Evolutionary conservation across 108 stramenopile genomes (phyloP), one percentile per base, ranked within the genome.

Genomic region (Mediolabrus comicus): DNA sequence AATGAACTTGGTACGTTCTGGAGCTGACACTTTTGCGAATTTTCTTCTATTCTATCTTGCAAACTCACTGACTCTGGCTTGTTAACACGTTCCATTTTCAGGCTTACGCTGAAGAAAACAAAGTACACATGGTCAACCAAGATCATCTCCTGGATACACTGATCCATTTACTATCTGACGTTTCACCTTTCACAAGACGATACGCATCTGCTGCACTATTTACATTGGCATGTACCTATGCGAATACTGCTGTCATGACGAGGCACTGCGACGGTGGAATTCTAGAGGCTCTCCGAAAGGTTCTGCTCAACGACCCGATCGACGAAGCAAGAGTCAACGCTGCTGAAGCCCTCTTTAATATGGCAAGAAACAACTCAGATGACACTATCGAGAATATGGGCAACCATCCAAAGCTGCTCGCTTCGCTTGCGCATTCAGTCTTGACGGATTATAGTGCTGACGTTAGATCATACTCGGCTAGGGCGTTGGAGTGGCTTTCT

Each of bases 131-230:
- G 83, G 83, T 77, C 17, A 55, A 83, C 10, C 79, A 80, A 35
- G 79, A 80, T 30, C 41, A 73, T 26, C 60, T 83, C 35, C 71
- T 83, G 11, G 77, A 78, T 52, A 77, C 79, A 10, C 75, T 83
- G 11, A 65, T 77, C 10, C 52, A 63, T 34, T 52, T 83, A 24
- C 26, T 79, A 41, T 67, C 65, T 32, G 83, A 83, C 55, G 59
- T 59, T 13, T 78, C 83, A 10, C 83, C 79, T 22, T 80, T 72
- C 46, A 80, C 83, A 12, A 62, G 83, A 36, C 62, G 77, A 30
- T 83, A 83, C 43, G 72, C 83, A 5, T 79, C 83, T 53, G 83
- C 79, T n/a, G 75, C 83, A 35, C 74, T 83, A 3, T 83, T 83
- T 35, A 83, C 83, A 0, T 58, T 83, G 62, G 83, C 83, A 10